Evolutionary conservation across 1,139 yeast species (phyloP).

Genomic region (Geotrichum phurueaensis): DNA sequence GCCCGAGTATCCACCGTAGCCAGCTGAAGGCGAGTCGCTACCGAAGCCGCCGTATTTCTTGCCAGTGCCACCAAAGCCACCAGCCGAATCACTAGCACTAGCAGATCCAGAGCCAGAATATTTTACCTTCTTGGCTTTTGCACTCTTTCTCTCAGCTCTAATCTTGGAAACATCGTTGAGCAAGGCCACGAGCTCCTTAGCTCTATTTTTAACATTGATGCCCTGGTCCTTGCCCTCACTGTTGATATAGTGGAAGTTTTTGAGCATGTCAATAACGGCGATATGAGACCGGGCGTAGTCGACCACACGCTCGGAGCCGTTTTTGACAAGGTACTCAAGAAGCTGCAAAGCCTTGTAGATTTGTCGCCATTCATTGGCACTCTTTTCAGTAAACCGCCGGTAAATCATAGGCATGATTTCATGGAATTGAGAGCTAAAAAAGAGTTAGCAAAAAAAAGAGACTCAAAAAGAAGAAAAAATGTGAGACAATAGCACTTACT

Average conservation of each 20-base stretch:
- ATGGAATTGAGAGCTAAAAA: conserved; percentile 37
- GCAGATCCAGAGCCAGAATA: conserved; percentile 34
- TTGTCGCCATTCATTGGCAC: conserved; percentile 97
- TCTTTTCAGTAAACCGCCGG: conserved; percentile 79
- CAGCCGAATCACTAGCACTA: conserved; percentile 20
- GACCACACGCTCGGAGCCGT: conserved; percentile 90
- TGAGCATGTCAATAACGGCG: conserved; percentile 78
- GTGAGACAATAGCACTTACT: conserved; percentile 31
- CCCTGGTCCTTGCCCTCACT: conserved; percentile 96
- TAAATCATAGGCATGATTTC: conserved; percentile 39
- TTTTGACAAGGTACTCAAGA: conserved; percentile 81
- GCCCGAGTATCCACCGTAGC: conserved; percentile 41
- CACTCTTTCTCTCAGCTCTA: conserved; percentile 81
- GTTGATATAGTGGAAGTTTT: conserved; percentile 90
- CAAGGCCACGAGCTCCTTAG: conserved; percentile 66
- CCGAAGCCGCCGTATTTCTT: conserved; percentile 40
- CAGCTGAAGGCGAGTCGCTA: conserved; percentile 30
- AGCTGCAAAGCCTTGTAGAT: conserved; percentile 89
- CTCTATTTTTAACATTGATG: conserved; percentile 84
- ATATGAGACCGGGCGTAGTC: conserved; percentile 88
- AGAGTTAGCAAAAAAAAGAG: background rate
- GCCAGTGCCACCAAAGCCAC: conserved; percentile 40
- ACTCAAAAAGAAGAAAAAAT: background rate
- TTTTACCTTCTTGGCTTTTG: conserved; percentile 73
- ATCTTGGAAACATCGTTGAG: conserved; percentile 72